Conservation (phyloP, 2,329 filamentous ascomycete species). For the Fusarium nanum region DNA sequence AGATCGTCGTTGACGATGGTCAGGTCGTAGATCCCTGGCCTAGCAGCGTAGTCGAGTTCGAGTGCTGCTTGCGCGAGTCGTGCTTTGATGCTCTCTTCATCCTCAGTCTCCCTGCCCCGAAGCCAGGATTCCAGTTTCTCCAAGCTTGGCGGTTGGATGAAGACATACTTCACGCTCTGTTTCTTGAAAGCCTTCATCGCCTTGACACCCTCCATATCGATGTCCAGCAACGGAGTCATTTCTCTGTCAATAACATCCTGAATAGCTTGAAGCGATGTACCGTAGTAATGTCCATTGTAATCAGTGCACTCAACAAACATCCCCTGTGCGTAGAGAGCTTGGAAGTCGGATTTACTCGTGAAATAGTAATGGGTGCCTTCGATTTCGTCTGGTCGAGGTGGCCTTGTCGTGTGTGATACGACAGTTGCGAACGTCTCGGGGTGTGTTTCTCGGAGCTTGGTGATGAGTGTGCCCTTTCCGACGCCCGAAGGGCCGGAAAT, state of each 20-base stretch:
- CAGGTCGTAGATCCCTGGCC: background rate
- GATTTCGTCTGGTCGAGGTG: accelerated
- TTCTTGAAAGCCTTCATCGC: background rate
- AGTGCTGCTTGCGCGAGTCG: background rate
- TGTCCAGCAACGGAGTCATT: background rate
- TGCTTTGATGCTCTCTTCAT: background rate
- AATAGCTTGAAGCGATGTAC: background rate
- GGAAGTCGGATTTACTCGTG: background rate
- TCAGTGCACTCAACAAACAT: background rate
- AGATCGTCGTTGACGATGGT: background rate
- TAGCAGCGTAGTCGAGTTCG: background rate
- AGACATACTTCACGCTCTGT: background rate
- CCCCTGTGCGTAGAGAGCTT: accelerated
- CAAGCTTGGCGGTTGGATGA: background rate
- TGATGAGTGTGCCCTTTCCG: background rate
- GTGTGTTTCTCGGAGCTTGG: background rate
- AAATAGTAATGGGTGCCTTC: background rate
- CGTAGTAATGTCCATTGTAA: background rate
- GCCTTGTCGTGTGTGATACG: background rate
- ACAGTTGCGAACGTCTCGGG: background rate
- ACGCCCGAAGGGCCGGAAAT: background rate
- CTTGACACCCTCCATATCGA: background rate
- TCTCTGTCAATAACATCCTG: accelerated
- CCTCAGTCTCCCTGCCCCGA: accelerated
- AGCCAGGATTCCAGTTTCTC: accelerated